phyloP scores from a whole-genome alignment of 306 rosid species.

The Vigna reflexopilosa region DNA sequence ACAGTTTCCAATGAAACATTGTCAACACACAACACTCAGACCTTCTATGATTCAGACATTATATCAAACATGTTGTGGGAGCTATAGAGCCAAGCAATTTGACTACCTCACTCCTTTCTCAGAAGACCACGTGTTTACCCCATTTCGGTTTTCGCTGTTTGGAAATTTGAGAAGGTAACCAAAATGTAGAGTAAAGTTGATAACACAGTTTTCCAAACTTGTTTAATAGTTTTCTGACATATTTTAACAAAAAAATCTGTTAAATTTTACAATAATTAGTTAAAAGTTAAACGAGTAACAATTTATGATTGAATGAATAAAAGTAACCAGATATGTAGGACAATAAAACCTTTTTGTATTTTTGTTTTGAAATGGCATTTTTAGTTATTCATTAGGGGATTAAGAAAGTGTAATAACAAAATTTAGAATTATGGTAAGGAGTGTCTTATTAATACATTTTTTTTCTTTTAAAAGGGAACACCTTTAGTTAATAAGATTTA shows the following conservation, averaged over 20 bases:
- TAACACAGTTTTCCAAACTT: background rate
- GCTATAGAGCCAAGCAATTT: background rate
- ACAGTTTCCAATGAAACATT: background rate
- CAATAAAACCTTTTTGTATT: too few relatives aligned
- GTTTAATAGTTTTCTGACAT: background rate
- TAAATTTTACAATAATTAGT: too few relatives aligned
- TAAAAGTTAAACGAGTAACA: too few relatives aligned
- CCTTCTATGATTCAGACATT: constrained; percentile 10
- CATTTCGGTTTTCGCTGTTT: background rate
- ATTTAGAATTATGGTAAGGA: background rate
- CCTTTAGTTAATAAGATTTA: background rate
- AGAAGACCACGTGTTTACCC: background rate
- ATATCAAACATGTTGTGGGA: constrained; percentile 34
- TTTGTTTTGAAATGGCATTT: too few relatives aligned
- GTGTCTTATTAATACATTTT: background rate
- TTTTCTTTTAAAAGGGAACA: background rate
- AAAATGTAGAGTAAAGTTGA: too few relatives aligned
- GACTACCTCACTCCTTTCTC: background rate
- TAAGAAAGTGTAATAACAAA: too few relatives aligned
- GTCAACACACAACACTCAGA: background rate
- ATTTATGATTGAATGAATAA: background rate
- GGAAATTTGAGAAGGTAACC: background rate
- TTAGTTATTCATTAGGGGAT: too few relatives aligned
- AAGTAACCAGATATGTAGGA: too few relatives aligned
- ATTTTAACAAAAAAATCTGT: too few relatives aligned